Base-by-base conservation (phyloP, 495 filamentous ascomycete genomes). In the Hyaloscypha hepaticicola region DNA sequence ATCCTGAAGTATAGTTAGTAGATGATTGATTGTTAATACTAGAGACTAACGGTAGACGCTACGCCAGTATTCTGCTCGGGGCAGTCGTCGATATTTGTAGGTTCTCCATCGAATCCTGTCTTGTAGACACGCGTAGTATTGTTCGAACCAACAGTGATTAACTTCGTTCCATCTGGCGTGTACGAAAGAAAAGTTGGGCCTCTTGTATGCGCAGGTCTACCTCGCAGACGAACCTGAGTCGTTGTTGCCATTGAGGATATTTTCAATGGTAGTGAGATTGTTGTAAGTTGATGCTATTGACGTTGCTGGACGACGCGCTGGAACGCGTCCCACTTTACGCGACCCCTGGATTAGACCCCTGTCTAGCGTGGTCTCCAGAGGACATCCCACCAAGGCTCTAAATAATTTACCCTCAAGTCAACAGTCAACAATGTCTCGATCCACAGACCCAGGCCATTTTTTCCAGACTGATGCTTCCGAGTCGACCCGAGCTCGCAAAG, bases 41-140 rank as follows among this genome's bases (percentile, higher is more conserved):
- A 25, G 33, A 41, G n/a, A 72, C 82, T 51, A 77, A 90, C 88
- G 41, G 85, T 84, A 24, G 92, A 88, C 50, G 85, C 88, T 52
- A 97, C 84, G 48, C 87, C 87, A 19, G 88, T 80, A 74, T 95
- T 92, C 62, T 87, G 86, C 64, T 96, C 93, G 60, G 87, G 85
- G 60, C 88, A 91, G 63, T 95, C 90, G 71, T 99, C 95, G 31
- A 99, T 87, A 34, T 90, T 96, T 60, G 82, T 85, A 14, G 95
- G 95, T 71, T 97, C 95, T 55, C 91, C 93, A 78, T 96, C 91
- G 22, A 88, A 91, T 48, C 90, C 93, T 19, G 92, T 93, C 56
- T 88, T 89, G 80, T 94, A 99, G 55, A 97, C 85, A 29, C 95
- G 89, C 69, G 96, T 90, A 21, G 89, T 88, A 70, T 93, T 91